These are phyloP conservation scores for Fomes fomentarius DNA, from an alignment of 1,284 basidiomycete species.

Conservation along the genomic window DNA sequence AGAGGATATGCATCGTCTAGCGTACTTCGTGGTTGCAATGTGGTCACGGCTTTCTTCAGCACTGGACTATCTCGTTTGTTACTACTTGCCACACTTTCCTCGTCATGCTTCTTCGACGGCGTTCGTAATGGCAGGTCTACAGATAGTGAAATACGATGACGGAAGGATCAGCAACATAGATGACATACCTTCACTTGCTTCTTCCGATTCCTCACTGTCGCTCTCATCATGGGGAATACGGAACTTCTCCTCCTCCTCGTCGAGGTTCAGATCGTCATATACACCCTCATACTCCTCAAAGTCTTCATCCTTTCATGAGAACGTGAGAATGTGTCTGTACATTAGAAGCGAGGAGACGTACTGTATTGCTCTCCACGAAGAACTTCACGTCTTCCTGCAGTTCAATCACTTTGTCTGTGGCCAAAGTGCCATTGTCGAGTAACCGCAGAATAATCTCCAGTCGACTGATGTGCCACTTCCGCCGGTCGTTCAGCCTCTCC, in stretches of 20 bases:
- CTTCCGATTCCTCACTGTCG: slow-evolving; percentile 70
- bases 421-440: slow-evolving; percentile 91
- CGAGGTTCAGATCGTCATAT: slow-evolving; percentile 97
- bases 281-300: slow-evolving; percentile 98
- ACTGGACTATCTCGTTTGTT: slow-evolving; percentile 80
- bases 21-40: slow-evolving; percentile 70
- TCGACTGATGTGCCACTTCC: slow-evolving; percentile 94
- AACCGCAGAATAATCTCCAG: slow-evolving; percentile 94
- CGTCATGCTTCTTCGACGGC: slow-evolving; percentile 74
- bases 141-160: slow-evolving; percentile 4
- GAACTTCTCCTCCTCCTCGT: slow-evolving; percentile 95
- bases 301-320: slow-evolving; percentile 83
- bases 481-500: slow-evolving; percentile 89
- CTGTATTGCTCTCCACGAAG: slow-evolving; percentile 96
- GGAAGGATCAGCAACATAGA: not conserved
- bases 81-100: slow-evolving; percentile 70
- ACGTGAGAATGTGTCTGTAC: slow-evolving; percentile 2
- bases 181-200: slow-evolving; percentile 64
- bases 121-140: slow-evolving; percentile 62
- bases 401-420: slow-evolving; percentile 79
- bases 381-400: slow-evolving; percentile 97
- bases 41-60: slow-evolving; percentile 69
- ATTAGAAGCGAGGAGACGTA: slow-evolving; percentile 46
- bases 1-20: slow-evolving; percentile 13
- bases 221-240: slow-evolving; percentile 77